Evolutionary conservation across 176 grass and related monocot species (phyloP).

Genomic region (Calamus simplicifolius): DNA sequence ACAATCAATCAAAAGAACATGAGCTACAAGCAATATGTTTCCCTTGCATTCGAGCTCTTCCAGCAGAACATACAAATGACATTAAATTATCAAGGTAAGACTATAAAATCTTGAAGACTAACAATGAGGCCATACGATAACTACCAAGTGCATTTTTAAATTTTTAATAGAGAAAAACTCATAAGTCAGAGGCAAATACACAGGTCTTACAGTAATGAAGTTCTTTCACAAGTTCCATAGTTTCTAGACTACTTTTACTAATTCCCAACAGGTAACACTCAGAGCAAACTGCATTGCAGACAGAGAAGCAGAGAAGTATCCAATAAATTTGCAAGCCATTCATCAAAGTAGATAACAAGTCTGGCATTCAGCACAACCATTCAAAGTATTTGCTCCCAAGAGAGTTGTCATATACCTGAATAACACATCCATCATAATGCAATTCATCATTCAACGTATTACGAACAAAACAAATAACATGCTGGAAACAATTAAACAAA

Average conservation of each 20-base stretch:
- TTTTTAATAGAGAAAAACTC: too few species aligned
- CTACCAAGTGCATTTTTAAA: too few species aligned
- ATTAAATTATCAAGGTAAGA: too few species aligned
- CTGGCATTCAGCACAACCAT: conserved; percentile 89
- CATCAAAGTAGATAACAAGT: conserved; percentile 76
- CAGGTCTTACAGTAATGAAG: neutral
- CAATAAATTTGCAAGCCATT: conserved; percentile 77
- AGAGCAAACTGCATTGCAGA: conserved; percentile 23
- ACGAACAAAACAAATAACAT: conserved; percentile 34
- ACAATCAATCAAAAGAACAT: too few species aligned
- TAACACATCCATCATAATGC: conserved; percentile 66
- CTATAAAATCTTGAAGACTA: too few species aligned
- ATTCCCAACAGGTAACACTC: conserved; percentile 41
- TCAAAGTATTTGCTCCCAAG: conserved; percentile 74
- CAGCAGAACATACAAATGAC: too few species aligned
- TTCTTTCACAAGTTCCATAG: conserved; percentile 6
- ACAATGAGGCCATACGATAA: too few species aligned
- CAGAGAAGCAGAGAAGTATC: conserved; percentile 54
- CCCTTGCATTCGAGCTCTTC: too few species aligned
- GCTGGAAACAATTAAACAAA: neutral
- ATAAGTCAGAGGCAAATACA: neutral
- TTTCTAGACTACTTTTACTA: conserved; percentile 38
- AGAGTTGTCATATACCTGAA: conserved; percentile 79
- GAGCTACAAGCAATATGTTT: too few species aligned
- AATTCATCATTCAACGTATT: conserved; percentile 52